Base-by-base conservation (phyloP, 2,329 filamentous ascomycete species). In the Tolypocladium cylindrosporum region DNA sequence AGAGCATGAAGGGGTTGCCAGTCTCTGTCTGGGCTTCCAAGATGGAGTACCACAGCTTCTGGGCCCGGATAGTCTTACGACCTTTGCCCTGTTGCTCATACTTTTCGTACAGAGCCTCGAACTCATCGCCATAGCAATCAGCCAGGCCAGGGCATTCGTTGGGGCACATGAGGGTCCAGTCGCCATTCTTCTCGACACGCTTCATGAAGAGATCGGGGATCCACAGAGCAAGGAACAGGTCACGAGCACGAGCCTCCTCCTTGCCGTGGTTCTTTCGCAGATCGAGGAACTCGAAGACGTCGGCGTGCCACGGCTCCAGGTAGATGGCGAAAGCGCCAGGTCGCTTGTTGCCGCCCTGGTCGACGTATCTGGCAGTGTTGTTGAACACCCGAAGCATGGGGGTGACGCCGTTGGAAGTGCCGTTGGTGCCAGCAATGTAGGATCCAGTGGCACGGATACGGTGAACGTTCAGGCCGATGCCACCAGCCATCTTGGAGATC, bases 181-280 rank as follows among this genome's bases (percentile, higher is more conserved):
- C 89, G 58, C 85, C 88, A 74, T 99, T 99, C 80, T 91, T 87
- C 78, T 99, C 91, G 58, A 99, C 93, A 73, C 94, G 91, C 83
- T 96, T 96, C 94, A 99, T 99, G 85, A 99, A 99, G 52, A 99
- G 84, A 79, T 99, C 94, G 19, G 94, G 92, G 59, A 97, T 97
- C 94, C 94, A 99, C 55, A 99, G 83, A 60, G 93, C 94, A 62
- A 96, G 91, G 85, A 99, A 99, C 55, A 99, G 83, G 74, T 99
- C 94, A 71, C 94, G 92, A 63, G 94, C 94, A 68, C 94, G 91
- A 65, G 96, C 85, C 78, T 99, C 94, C 73, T 99, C 94, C 79
- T 99, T 99, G 66, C 94, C 94, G 75, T 99, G 94, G 77, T 99
- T 99, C 87, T 99, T 99, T 69, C 94, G 89, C 57, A 99, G 85